Evolutionary conservation across 495 filamentous ascomycete species (phyloP), one percentile per base, ranked within the genome.

Genomic region (Penicillium crystallinum): DNA sequence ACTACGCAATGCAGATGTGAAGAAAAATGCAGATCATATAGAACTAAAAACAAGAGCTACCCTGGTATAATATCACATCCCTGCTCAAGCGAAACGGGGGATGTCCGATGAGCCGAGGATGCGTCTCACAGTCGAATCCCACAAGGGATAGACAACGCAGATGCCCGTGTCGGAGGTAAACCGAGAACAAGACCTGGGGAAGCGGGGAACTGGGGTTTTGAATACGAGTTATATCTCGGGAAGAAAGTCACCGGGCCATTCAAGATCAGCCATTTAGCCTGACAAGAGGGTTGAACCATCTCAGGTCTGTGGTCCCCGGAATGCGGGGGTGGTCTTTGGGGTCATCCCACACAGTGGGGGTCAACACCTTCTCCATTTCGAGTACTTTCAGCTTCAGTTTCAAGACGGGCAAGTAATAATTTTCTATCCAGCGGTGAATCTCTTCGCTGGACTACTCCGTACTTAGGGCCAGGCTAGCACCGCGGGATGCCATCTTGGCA

Each of bases 51-150:
- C n/a, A 17, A 29, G 40, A 30, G 23, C 40, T 47, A 35, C 45
- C 45, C 19, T 14, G n/a, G 31, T 43, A 35, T 34, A 47, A 25
- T 15, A 35, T 6, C 14, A 23, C 21, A 7, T 47, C 12, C 14
- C n/a, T 17, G n/a, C 8, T 1, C 22, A 21, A 21, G 12, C 11
- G 22, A 22, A 17, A 31, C 62, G 62, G 59, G 14, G 3, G 36
- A 54, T 48, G 47, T 58, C 64, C 63, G 66, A 63, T 46, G 39
- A 39, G 29, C 51, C 58, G 62, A 61, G 58, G 56, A 49, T 36
- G 15, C 10, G 49, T 54, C 37, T 53, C 53, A 59, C 48, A 29
- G 45, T 27, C n/a, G n/a, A 27, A 3, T 27, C 23, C 22, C 23
- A 39, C 15, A 34, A 53, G 29, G 33, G 9, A 48, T 4, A 33